Conservation (phyloP, 2,329 filamentous ascomycete species). For the Didymella lethalis region DNA sequence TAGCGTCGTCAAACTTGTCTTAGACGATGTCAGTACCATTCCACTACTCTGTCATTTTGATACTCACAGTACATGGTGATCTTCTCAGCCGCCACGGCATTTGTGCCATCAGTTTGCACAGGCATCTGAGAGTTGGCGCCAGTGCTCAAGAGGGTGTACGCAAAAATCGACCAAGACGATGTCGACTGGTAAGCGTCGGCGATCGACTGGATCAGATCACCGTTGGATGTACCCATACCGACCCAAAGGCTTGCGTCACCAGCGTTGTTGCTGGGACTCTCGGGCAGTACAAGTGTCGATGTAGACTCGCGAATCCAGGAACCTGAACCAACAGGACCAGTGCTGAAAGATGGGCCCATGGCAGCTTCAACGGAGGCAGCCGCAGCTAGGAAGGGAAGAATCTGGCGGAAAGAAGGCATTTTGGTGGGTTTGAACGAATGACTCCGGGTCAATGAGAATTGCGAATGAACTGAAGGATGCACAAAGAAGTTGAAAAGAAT, state of each 20-base stretch:
- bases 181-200: constrained; percentile 31
- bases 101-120: constrained; percentile 41
- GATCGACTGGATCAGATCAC: constrained; percentile 60
- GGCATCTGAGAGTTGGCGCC: constrained; percentile 42
- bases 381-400: constrained; percentile 22
- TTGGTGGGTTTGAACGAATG: background rate
- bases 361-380: constrained; percentile 28
- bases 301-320: constrained; percentile 57
- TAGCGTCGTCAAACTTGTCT: constrained; percentile 53
- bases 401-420: constrained; percentile 28
- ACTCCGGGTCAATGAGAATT: background rate
- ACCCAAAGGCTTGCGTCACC: constrained; percentile 58
- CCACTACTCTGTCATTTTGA: background rate
- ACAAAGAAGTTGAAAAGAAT: background rate
- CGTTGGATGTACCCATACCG: constrained; percentile 60
- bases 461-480: background rate
- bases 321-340: constrained; percentile 53
- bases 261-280: constrained; percentile 45
- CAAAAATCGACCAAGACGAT: constrained; percentile 55
- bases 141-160: constrained; percentile 54
- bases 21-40: constrained; percentile 7
- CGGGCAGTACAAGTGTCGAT: constrained; percentile 56
- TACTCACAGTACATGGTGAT: constrained; percentile 54
- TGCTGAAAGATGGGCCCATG: constrained; percentile 42
- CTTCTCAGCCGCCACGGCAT: constrained; percentile 39